A percentile compares a stretch with the other conserved stretches of the same genome.
These are phyloP conservation scores for Lenwebbia sp. DNA, from an alignment of 345 rosid species.

Conservation along the genomic window DNA sequence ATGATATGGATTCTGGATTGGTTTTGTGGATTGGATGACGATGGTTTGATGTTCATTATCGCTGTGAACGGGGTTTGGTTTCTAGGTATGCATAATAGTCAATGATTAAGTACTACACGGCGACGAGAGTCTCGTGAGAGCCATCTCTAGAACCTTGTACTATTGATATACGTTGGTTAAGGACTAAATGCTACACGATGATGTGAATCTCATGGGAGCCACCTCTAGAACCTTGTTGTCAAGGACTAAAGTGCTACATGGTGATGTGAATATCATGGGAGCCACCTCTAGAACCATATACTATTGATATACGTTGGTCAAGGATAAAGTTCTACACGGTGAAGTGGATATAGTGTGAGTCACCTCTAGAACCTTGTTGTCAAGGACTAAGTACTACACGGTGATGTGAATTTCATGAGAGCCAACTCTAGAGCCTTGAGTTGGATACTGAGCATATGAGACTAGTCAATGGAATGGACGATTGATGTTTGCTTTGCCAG, in stretches of 20 bases:
- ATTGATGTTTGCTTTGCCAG: no score
- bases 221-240: not conserved
- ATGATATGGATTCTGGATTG: not conserved
- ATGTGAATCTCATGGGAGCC: not conserved
- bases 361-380: not conserved
- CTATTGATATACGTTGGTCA: not conserved
- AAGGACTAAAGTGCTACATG: not conserved
- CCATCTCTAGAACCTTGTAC: not conserved
- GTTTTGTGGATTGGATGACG: not conserved
- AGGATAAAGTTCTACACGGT: not conserved
- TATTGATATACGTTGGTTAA: not conserved
- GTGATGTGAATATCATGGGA: not conserved
- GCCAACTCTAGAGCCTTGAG: no score
- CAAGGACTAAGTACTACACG: not conserved
- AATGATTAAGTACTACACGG: not conserved
- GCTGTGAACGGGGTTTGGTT: not conserved
- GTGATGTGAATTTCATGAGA: no score
- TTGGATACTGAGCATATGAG: no score
- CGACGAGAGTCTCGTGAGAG: not conserved
- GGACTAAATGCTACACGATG: not conserved
- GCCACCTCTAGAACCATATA: not conserved
- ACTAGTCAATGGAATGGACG: no score
- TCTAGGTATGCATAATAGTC: not conserved
- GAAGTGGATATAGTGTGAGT: not conserved
- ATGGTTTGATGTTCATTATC: not conserved